phyloP scores from a whole-genome alignment of 345 rosid genomes.

The Aegle marmelos region DNA sequence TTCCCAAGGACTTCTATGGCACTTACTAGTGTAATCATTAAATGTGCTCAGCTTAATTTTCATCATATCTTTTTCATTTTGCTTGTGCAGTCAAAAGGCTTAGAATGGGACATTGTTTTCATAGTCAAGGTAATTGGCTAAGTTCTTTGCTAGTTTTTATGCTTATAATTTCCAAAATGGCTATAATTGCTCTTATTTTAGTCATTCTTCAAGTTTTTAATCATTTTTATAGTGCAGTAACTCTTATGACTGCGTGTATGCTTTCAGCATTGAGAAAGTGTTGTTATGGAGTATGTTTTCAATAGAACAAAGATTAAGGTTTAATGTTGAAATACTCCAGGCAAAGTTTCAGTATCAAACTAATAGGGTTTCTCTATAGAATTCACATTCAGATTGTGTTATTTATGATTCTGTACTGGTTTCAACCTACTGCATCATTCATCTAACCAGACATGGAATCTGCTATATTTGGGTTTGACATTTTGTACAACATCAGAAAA shows the following conservation, averaged over 20 bases:
- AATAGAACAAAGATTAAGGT: no score
- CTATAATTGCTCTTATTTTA: not conserved
- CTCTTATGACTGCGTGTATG: not conserved
- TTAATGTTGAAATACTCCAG: no score
- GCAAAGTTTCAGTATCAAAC: no score
- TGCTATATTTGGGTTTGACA: no score
- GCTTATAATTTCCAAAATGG: not conserved
- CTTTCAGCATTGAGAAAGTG: not conserved
- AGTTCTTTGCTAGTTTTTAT: slow-evolving; percentile 8
- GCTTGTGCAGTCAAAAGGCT: slow-evolving; percentile 85
- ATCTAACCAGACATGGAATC: no score
- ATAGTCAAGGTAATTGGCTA: slow-evolving; percentile 66
- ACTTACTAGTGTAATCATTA: not conserved
- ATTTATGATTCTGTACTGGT: no score
- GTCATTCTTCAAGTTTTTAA: not conserved
- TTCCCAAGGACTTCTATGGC: slow-evolving; percentile 3
- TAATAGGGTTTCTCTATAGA: no score
- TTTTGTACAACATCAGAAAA: no score
- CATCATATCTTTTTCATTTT: slow-evolving; percentile 13
- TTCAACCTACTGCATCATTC: no score
- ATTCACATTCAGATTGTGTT: no score
- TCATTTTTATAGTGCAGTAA: not conserved
- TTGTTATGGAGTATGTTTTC: not conserved
- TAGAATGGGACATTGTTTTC: slow-evolving; percentile 96
- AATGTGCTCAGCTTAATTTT: slow-evolving; percentile 2